phyloP scores from a whole-genome alignment of 2,329 filamentous ascomycete genomes.

The Clarireedia hainanense region DNA sequence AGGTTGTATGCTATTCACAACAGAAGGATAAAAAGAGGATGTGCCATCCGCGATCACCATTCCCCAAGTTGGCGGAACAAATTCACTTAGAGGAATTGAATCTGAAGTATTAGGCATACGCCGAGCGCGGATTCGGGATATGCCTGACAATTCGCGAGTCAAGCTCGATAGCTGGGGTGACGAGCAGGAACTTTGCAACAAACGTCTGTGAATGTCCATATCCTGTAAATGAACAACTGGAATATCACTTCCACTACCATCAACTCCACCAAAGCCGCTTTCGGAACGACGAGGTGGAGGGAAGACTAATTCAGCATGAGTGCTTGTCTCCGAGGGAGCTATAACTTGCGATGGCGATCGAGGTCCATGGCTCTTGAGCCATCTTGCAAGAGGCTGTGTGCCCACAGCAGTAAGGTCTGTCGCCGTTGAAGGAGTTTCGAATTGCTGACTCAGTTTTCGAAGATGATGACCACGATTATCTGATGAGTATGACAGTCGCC shows the following conservation, averaged over 20 bases:
- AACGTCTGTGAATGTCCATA: slow-evolving; percentile 24
- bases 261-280: slow-evolving; percentile 24
- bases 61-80: slow-evolving; percentile 19
- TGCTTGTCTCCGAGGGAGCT: slow-evolving; percentile 9
- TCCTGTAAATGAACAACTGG: slow-evolving; percentile 22
- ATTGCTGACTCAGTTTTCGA: slow-evolving; percentile 23
- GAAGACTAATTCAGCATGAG: background rate
- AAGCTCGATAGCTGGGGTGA: slow-evolving; percentile 20
- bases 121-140: slow-evolving; percentile 13
- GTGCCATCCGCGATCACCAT: slow-evolving; percentile 13
- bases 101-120: slow-evolving; percentile 17
- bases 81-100: slow-evolving; percentile 15
- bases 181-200: slow-evolving; percentile 21
- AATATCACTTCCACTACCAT: slow-evolving; percentile 16
- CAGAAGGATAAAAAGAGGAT: slow-evolving; percentile 22
- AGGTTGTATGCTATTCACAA: slow-evolving; percentile 16
- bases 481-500: slow-evolving; percentile 27
- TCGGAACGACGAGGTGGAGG: slow-evolving; percentile 8
- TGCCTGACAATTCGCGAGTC: slow-evolving; percentile 16
- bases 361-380: slow-evolving; percentile 20
- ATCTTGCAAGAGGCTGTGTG: slow-evolving; percentile 12
- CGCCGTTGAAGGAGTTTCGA: slow-evolving; percentile 7
- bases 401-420: slow-evolving; percentile 4
- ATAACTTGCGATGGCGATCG: slow-evolving; percentile 16
- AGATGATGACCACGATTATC: slow-evolving; percentile 21